Conservation (phyloP, 139 green algal genomes). For the Zygnema circumcarinatum region DNA sequence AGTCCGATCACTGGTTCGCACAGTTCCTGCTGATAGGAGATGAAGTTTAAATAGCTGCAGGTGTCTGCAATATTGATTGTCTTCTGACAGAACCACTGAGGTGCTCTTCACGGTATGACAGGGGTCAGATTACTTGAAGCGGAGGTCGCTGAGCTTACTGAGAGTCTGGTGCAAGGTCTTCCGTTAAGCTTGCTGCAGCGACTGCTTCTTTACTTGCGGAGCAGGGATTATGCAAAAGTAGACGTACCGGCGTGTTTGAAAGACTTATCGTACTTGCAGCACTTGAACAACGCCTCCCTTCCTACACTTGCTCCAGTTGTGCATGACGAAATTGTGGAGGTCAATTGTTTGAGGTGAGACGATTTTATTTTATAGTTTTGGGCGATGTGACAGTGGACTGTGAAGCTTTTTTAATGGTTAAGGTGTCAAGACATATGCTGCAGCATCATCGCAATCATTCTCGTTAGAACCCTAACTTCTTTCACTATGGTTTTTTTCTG, state of each 20-base stretch:
- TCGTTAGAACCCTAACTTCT: not conserved
- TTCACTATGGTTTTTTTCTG: conserved; percentile 1
- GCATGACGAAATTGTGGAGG: not conserved
- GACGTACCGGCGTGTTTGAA: not conserved
- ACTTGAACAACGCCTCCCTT: not conserved
- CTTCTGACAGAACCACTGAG: too few species aligned
- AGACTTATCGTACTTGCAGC: not conserved
- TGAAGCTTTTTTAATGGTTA: not conserved
- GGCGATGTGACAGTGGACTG: not conserved
- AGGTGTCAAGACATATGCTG: not conserved
- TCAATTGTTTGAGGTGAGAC: conserved; percentile 13
- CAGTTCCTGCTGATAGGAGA: too few species aligned
- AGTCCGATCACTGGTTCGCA: too few species aligned
- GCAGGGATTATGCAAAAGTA: not conserved
- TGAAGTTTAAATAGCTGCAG: too few species aligned
- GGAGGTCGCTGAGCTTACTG: not conserved
- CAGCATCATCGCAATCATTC: not conserved
- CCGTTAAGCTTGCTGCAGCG: not conserved
- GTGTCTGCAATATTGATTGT: too few species aligned
- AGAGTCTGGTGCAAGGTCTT: not conserved
- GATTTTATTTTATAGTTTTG: not conserved
- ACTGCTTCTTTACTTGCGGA: not conserved
- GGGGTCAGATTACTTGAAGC: not conserved
- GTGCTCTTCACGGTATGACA: too few species aligned
- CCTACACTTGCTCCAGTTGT: conserved; percentile 2